These are phyloP conservation scores for Pseudogymnoascus sp. DNA, from an alignment of 2,329 filamentous ascomycete species.

Conservation along the genomic window DNA sequence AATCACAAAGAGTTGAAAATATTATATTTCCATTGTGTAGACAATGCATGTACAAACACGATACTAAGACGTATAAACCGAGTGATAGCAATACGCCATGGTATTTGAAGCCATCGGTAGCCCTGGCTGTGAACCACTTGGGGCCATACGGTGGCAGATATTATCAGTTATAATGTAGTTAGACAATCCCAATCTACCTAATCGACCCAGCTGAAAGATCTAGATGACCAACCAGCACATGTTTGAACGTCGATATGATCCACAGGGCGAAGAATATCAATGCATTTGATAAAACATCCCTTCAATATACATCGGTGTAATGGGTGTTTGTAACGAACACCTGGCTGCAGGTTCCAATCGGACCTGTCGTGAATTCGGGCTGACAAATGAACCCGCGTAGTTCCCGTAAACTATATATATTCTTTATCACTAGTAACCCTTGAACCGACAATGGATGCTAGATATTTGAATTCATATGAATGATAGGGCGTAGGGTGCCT, in stretches of 20 bases:
- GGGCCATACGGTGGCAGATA: background rate
- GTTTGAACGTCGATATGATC: background rate
- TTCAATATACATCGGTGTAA: background rate
- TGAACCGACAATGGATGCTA: background rate
- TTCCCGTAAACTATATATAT: background rate
- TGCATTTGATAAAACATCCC: background rate
- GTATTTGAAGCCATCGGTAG: background rate
- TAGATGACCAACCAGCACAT: background rate
- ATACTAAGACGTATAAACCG: background rate
- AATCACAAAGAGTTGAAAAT: background rate
- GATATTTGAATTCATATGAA: background rate
- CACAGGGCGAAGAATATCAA: background rate
- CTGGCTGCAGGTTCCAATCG: background rate
- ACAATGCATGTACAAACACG: background rate
- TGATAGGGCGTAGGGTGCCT: background rate
- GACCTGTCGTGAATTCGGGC: background rate
- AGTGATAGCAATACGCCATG: background rate
- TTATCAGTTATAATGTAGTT: background rate
- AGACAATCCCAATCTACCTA: background rate
- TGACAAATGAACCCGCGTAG: background rate
- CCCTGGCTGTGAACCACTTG: background rate
- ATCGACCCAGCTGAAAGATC: background rate
- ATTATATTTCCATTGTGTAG: constrained; percentile 1
- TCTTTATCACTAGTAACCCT: background rate
- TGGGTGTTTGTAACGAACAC: background rate